These are phyloP conservation scores for Saccharomyces kudriavzevii DNA, from an alignment of 805 yeast species.

Conservation along the genomic window DNA sequence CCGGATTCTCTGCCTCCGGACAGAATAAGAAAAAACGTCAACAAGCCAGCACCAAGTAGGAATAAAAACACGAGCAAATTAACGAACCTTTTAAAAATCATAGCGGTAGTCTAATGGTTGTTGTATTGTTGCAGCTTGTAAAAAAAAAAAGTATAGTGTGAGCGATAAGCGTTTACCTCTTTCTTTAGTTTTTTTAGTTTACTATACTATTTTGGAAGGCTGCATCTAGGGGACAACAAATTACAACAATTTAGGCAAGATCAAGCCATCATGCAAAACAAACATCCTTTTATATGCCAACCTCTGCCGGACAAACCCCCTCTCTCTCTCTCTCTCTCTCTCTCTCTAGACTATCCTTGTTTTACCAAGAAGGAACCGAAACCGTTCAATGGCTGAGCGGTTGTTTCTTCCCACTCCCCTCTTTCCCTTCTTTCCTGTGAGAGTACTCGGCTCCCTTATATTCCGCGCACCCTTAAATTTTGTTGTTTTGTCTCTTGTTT, in stretches of 20 bases:
- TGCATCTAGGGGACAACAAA: background rate
- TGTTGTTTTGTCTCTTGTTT: background rate
- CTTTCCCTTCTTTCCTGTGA: background rate
- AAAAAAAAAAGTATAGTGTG: background rate
- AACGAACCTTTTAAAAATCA: slow-evolving; percentile 25
- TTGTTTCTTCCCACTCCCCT: background rate
- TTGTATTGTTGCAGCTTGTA: background rate
- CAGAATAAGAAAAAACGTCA: slow-evolving; percentile 55
- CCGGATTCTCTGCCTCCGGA: slow-evolving; percentile 51
- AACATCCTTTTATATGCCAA: background rate
- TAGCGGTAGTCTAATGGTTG: slow-evolving; percentile 1
- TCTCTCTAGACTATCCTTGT: background rate
- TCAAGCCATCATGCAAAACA: background rate
- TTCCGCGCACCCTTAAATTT: background rate
- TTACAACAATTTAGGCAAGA: background rate
- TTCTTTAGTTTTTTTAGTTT: background rate
- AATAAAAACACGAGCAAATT: slow-evolving; percentile 29
- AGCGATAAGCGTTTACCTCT: background rate
- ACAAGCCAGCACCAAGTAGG: slow-evolving; percentile 40
- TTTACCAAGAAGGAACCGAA: background rate
- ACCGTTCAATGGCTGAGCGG: background rate
- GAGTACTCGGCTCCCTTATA: background rate
- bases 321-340: background rate
- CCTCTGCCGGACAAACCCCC: background rate
- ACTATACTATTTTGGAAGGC: background rate